These are phyloP conservation scores for Fomes fomentarius DNA, from an alignment of 1,284 basidiomycete genomes.

Conservation along the genomic window DNA sequence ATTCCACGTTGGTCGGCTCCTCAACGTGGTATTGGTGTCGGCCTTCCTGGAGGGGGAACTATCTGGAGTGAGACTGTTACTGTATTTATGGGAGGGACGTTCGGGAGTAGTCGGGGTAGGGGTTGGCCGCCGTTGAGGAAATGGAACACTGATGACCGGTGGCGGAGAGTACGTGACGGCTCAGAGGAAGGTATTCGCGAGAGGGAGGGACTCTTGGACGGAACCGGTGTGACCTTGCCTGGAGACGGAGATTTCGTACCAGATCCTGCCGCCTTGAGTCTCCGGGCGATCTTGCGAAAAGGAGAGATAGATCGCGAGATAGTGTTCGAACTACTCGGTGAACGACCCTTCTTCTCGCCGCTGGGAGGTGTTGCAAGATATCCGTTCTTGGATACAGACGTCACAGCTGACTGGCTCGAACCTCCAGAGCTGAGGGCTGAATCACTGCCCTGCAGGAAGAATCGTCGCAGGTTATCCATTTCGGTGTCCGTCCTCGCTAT, in stretches of 20 bases:
- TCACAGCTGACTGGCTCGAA: conserved; percentile 63
- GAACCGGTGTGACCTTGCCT: conserved; percentile 48
- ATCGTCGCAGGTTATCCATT: conserved; percentile 72
- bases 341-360: conserved; percentile 44
- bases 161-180: conserved; percentile 51
- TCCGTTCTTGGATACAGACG: conserved; percentile 52
- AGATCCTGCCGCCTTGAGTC: conserved; percentile 47
- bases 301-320: conserved; percentile 78
- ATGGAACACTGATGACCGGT: conserved; percentile 63
- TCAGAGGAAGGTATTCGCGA: conserved; percentile 55
- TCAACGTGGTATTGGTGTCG: conserved; percentile 45
- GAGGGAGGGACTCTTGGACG: conserved; percentile 41
- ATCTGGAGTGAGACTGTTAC: conserved; percentile 70
- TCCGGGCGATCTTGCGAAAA: conserved; percentile 73
- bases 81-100: conserved; percentile 66
- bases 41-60: conserved; percentile 49
- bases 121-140: conserved; percentile 44
- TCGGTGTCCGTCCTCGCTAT: conserved; percentile 81
- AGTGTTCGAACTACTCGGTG: conserved; percentile 53
- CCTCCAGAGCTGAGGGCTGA: conserved; percentile 63
- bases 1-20: conserved; percentile 64
- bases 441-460: conserved; percentile 55
- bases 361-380: conserved; percentile 68
- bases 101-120: conserved; percentile 55
- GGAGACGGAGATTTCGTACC: conserved; percentile 43